Base-by-base conservation (phyloP, 148 eudicot genomes). In the Euryodendron excelsum region DNA sequence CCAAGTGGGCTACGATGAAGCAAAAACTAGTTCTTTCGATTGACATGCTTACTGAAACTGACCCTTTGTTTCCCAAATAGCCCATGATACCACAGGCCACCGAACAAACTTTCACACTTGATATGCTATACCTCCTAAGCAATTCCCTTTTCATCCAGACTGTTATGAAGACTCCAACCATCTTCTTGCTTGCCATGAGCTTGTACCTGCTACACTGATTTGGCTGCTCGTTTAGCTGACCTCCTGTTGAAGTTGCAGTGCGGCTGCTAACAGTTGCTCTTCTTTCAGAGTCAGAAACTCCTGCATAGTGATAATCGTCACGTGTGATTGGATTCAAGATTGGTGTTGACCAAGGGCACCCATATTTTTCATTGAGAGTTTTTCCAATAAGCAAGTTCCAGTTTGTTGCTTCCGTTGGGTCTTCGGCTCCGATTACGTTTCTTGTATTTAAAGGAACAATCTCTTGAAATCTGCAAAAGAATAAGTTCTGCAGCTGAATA, bases 331-430 rank as follows among this genome's bases (percentile, higher is more conserved):
- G 87, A 73, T 82, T 80, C 37, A 78, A 36, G 60, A 85, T 79
- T 11, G 94, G 88, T 60, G 98, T 88, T 79, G 90, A 65, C 94
- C 94, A 90, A n/a, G 91, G 90, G 45, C 91, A 84, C 28, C 93
- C 97, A n/a, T 90, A 87, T 86, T 79, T 92, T 85, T 89, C 83
- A 69, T 94, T 94, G 33, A 94, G 90, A 2, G 89, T 90, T 81
- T 90, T 89, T 8, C 94, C 98, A 13, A 94, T 88, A 17, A 94
- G 83, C 69, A 77, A 28, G 72, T 90, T 90, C 93, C 93, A 90
- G 78, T 86, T 88, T 36, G 76, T 78, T 68, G 91, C 85, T 77
- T 85, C 91, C 12, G 83, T 90, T 53, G 76, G 81, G 62, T 90
- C 88, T 77, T 90, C 93, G 28, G 79, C 83, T 84, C 91, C 88